Base-by-base conservation (phyloP, 768 basidiomycete species). In the Leccinellum albellum region DNA sequence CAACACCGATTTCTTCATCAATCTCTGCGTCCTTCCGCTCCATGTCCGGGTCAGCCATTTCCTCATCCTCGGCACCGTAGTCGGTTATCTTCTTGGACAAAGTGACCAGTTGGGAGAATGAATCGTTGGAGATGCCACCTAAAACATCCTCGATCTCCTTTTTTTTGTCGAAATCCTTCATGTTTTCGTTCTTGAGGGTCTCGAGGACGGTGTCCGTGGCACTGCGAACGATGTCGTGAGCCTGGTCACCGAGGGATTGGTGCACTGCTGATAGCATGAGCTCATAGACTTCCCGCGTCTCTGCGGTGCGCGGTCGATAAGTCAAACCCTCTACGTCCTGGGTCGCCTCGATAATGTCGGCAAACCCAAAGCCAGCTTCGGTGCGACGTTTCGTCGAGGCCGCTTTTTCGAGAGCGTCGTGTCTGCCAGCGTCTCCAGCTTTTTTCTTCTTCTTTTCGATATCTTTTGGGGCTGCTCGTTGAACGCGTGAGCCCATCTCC, bases 101-200 rank as follows among this genome's bases (percentile, higher is more conserved):
- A 60, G 76, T 87, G 58, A 98, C 78, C 29, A 98, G 78, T 73
- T 92, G 88, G 6, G 86, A 82, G 72, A 98, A 98, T 20, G 75
- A 66, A 62, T 97, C 94, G 66, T 79, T 83, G 2, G 84, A 73
- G 13, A 95, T 69, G 0, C 79, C 60, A 1, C 86, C 85, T 13
- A 92, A 73, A n/a, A 84, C 72, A 17, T 85, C 85, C 71, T 96
- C 89, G 6, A 96, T 82, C 68, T 98, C 94, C 76, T 85, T 90
- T 74, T 98, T 96, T 80, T 94, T 95, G 79, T 98, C 96, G 65
- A 98, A 95, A 68, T 98, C 95, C 74, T 94, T 96, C 75, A 93
- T 70, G 57, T 80, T 79, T 63, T 97, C 94, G 63, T 82, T 88
- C 75, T 98, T 98, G 61, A 98, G 79, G 4, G 83, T 81, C 74